Evolutionary conservation across 495 filamentous ascomycete species (phyloP).

Genomic region (Penicillium steckii): DNA sequence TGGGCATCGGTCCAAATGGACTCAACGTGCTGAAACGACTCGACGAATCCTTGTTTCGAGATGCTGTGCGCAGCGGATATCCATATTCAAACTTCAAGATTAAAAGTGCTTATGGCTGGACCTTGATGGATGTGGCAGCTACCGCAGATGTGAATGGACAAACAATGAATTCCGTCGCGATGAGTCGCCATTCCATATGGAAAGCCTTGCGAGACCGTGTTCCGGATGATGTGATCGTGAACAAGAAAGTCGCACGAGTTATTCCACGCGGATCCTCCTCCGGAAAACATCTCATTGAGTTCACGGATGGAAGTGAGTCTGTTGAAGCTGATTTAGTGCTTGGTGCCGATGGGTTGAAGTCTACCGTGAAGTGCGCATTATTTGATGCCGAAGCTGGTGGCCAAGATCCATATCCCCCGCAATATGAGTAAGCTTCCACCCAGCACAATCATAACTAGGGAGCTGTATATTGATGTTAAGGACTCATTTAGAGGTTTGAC

Average conservation of each 20-base stretch:
- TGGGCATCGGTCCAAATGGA: slow-evolving; percentile 51
- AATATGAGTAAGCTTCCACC: slow-evolving; percentile 5
- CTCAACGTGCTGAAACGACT: slow-evolving; percentile 45
- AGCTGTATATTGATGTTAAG: too few species aligned
- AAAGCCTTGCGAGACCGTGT: slow-evolving; percentile 6
- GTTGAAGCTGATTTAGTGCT: slow-evolving; percentile 8
- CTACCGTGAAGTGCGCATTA: slow-evolving; percentile 7
- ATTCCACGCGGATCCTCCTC: neutral
- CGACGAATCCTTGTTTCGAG: slow-evolving; percentile 31
- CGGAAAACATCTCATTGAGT: slow-evolving; percentile 6
- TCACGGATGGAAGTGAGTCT: slow-evolving; percentile 5
- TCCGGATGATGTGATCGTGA: slow-evolving; percentile 2
- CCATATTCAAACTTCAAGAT: slow-evolving; percentile 31
- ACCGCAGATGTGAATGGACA: slow-evolving; percentile 19
- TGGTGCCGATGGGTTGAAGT: slow-evolving; percentile 21
- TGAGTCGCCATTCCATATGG: slow-evolving; percentile 10
- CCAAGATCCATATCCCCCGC: slow-evolving; percentile 7
- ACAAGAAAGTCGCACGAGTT: slow-evolving; percentile 3
- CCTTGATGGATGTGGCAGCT: slow-evolving; percentile 7
- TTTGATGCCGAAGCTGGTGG: slow-evolving; percentile 1
- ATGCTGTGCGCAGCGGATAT: slow-evolving; percentile 37
- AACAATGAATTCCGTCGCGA: slow-evolving; percentile 7
- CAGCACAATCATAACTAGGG: neutral
- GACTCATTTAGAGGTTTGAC: neutral
- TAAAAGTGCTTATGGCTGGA: slow-evolving; percentile 23